Evolutionary conservation across 495 filamentous ascomycete genomes (phyloP).

Genomic region (Terfezia claveryi): DNA sequence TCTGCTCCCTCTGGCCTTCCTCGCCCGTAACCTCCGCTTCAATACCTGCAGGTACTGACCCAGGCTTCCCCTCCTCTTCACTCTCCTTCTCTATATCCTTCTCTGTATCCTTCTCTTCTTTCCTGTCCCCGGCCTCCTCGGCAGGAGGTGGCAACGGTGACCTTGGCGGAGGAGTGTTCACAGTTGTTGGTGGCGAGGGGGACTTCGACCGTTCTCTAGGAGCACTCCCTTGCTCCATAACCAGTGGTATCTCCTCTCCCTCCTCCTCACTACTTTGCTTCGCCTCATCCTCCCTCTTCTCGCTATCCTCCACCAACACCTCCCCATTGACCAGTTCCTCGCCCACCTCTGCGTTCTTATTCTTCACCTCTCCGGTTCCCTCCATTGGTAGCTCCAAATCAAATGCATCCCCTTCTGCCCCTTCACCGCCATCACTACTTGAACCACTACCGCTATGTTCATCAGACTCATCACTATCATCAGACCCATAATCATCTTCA

Average conservation of each 20-base stretch:
- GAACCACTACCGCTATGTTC: neutral
- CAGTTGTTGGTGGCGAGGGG: too few relatives aligned
- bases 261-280: neutral
- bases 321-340: too few relatives aligned
- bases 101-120: neutral
- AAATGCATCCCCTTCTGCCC: neutral
- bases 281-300: conserved; percentile 16
- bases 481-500: neutral
- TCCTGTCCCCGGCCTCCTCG: neutral
- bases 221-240: too few relatives aligned
- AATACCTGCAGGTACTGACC: conserved; percentile 22
- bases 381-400: neutral
- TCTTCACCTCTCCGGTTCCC: conserved; percentile 1
- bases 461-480: conserved; percentile 1
- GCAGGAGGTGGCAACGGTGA: neutral
- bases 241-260: neutral
- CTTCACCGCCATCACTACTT: neutral
- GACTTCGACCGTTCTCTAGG: too few relatives aligned
- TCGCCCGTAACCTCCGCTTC: neutral
- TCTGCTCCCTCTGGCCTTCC: conserved; percentile 3
- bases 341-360: too few relatives aligned
- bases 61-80: conserved; percentile 24
- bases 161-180: too few relatives aligned
- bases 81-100: conserved; percentile 15
- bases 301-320: too few relatives aligned